A percentile compares a stretch with the other conserved stretches of the same genome.
Evolutionary conservation across 1,284 basidiomycete genomes (phyloP).

Genomic region (Entoloma clypeatum): DNA sequence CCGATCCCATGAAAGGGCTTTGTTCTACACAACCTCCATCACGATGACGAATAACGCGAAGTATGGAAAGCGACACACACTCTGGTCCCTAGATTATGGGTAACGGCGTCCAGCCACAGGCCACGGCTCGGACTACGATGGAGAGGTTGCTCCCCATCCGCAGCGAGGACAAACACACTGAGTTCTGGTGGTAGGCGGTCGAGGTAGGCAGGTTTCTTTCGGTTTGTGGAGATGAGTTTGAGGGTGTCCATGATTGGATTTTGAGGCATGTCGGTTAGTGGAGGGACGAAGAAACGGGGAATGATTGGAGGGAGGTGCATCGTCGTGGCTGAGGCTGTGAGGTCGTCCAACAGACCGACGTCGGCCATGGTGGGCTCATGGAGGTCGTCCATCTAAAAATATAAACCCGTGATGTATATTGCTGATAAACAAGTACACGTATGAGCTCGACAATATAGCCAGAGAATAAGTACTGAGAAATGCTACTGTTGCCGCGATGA

Average conservation of each 20-base stretch:
- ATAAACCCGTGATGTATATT: too few relatives aligned
- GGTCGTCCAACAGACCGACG: constrained; percentile 7
- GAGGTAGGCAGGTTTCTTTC: not conserved
- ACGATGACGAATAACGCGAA: constrained; percentile 3
- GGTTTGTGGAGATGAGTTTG: constrained; percentile 24
- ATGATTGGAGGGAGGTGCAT: constrained; percentile 34
- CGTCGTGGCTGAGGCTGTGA: constrained; percentile 7
- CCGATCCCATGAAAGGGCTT: constrained; percentile 59
- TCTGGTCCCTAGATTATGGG: constrained; percentile 20
- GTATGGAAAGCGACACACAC: constrained; percentile 18
- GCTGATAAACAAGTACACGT: too few relatives aligned
- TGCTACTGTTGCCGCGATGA: too few relatives aligned
- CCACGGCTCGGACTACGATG: constrained; percentile 8
- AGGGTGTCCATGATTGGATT: constrained; percentile 68
- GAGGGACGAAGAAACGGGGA: constrained; percentile 55
- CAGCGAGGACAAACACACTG: constrained; percentile 13
- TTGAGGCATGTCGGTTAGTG: constrained; percentile 62
- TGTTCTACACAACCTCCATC: constrained; percentile 30
- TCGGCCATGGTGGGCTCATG: too few relatives aligned
- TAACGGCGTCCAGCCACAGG: constrained; percentile 28
- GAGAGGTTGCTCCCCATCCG: not conserved
- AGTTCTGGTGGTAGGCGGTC: constrained; percentile 25
- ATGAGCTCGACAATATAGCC: too few relatives aligned
- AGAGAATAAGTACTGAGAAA: too few relatives aligned
- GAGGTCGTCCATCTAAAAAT: too few relatives aligned